A percentile compares a stretch with the other conserved stretches of the same genome.
These are phyloP conservation scores for Rhodofomes roseus DNA, from an alignment of 1,284 basidiomycete species.

Conservation along the genomic window DNA sequence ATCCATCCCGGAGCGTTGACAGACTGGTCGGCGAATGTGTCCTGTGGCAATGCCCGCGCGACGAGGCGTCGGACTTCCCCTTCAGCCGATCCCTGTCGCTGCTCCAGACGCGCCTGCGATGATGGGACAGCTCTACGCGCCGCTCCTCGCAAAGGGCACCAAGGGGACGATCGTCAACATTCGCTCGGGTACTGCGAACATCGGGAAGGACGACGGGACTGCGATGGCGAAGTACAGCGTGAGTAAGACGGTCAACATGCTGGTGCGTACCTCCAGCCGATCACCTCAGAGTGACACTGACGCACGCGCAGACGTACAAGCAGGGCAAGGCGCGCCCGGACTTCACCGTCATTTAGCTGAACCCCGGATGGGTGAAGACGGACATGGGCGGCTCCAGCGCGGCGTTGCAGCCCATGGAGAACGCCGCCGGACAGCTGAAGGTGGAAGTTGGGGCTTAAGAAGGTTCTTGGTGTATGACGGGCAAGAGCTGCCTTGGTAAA, in stretches of 20 bases:
- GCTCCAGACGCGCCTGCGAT: too few species aligned
- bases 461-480: constrained; percentile 24
- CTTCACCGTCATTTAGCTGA: constrained; percentile 19
- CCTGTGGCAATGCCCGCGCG: too few species aligned
- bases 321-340: constrained; percentile 24
- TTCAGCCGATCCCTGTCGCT: too few species aligned
- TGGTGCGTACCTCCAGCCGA: constrained; percentile 13
- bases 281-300: too few species aligned
- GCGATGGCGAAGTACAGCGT: constrained; percentile 21
- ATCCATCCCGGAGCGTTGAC: too few species aligned
- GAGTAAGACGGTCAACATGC: constrained; percentile 27
- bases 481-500: constrained; percentile 16
- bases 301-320: constrained; percentile 26
- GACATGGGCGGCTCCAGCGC: constrained; percentile 28
- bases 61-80: too few species aligned
- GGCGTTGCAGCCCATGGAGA: constrained; percentile 21
- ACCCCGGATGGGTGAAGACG: constrained; percentile 31
- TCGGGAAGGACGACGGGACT: too few species aligned
- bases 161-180: too few species aligned
- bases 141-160: too few species aligned
- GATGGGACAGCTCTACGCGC: too few species aligned
- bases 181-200: too few species aligned
- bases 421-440: constrained; percentile 19
- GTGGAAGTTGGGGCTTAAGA: constrained; percentile 14
- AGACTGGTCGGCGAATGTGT: too few species aligned